A percentile compares a stretch with the other conserved stretches of the same genome.
phyloP scores from a whole-genome alignment of 2,329 filamentous ascomycete species.

The Arthrobotrys iridis region DNA sequence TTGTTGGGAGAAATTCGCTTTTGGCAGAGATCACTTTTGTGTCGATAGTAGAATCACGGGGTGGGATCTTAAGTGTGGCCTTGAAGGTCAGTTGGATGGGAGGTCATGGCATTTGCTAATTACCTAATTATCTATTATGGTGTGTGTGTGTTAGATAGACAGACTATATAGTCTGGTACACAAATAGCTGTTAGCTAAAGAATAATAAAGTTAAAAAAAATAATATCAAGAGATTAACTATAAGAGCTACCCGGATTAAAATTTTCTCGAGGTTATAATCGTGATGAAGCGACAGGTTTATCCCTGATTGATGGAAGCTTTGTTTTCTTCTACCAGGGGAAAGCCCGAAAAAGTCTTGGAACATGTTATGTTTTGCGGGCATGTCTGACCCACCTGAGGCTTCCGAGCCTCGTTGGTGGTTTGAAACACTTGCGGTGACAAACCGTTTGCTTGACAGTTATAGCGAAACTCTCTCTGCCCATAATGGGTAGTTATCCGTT shows the following conservation, averaged over 20 bases:
- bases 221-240: not conserved
- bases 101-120: conserved; percentile 24
- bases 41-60: conserved; percentile 17
- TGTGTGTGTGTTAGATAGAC: conserved; percentile 32
- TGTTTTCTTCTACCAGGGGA: not conserved
- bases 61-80: conserved; percentile 15
- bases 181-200: too few relatives aligned
- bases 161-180: conserved; percentile 6
- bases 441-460: not conserved
- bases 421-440: conserved; percentile 34
- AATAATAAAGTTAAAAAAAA: conserved; percentile 8
- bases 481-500: not conserved
- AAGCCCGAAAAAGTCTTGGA: not conserved
- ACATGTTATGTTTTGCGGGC: conserved; percentile 25
- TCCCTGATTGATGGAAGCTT: not conserved
- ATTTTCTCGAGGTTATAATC: not conserved
- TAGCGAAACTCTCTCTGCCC: not conserved
- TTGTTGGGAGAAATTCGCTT: conserved; percentile 21
- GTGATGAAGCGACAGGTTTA: not conserved
- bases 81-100: conserved; percentile 30
- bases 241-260: not conserved
- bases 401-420: not conserved
- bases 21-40: not conserved
- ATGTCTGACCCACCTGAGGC: conserved; percentile 40
- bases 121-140: conserved; percentile 39